A percentile compares a stretch with the other conserved stretches of the same genome.
phyloP scores from a whole-genome alignment of 2,329 filamentous ascomycete genomes.

The Penicillium sp. region DNA sequence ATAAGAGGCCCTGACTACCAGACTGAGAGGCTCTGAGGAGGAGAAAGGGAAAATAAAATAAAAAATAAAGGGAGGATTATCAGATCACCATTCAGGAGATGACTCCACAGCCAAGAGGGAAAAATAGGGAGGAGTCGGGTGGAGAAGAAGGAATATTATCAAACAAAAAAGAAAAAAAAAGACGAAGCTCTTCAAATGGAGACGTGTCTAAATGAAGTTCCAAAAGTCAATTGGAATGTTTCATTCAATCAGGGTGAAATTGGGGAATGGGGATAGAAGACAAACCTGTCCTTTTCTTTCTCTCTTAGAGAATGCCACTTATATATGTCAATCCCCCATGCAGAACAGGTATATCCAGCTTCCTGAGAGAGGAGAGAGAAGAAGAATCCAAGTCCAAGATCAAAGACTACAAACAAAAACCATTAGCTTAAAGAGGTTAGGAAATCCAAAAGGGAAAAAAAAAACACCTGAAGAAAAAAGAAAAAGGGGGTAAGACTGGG shows the following conservation, averaged over 20 bases:
- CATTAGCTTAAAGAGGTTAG: slow-evolving; percentile 27
- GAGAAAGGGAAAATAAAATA: slow-evolving; percentile 8
- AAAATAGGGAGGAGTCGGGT: slow-evolving; percentile 8
- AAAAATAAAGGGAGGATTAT: slow-evolving; percentile 59
- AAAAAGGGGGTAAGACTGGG: slow-evolving; percentile 24
- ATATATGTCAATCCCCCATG: slow-evolving; percentile 15
- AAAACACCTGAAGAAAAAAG: slow-evolving; percentile 9
- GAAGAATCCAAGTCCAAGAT: slow-evolving; percentile 14
- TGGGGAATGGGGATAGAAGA: slow-evolving; percentile 15
- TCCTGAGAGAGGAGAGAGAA: slow-evolving; percentile 12
- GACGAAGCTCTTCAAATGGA: slow-evolving; percentile 24
- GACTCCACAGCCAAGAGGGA: slow-evolving; percentile 6
- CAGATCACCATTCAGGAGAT: slow-evolving; percentile 26
- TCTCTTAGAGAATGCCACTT: slow-evolving; percentile 19
- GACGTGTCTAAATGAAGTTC: slow-evolving; percentile 33
- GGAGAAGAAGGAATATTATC: slow-evolving; percentile 12
- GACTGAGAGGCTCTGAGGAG: slow-evolving; percentile 7
- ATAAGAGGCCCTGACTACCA: slow-evolving; percentile 6
- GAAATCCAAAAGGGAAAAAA: slow-evolving; percentile 17
- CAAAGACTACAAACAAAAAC: slow-evolving; percentile 18
- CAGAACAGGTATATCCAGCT: slow-evolving; percentile 6
- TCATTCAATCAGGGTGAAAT: slow-evolving; percentile 15
- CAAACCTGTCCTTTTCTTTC: slow-evolving; percentile 15
- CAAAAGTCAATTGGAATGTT: slow-evolving; percentile 36
- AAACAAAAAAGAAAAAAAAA: slow-evolving; percentile 23